Conservation (phyloP, 1,139 yeast genomes). For the Yamadazyma dushanensis region DNA sequence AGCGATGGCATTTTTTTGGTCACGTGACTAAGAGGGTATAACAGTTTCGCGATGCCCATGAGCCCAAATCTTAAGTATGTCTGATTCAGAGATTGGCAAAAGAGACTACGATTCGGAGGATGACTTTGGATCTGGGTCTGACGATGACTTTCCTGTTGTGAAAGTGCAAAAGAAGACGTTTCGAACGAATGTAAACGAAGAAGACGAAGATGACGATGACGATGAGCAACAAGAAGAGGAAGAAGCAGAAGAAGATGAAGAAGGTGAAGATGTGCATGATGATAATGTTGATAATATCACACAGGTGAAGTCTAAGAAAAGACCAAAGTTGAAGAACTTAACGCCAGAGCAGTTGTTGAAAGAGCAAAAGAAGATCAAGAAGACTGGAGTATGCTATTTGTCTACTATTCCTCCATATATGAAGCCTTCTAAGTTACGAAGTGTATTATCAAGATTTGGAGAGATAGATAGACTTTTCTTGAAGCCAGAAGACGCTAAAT, state of each 20-base stretch:
- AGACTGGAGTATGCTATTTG: conserved; percentile 87
- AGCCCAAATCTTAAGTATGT: not conserved
- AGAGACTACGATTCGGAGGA: conserved; percentile 19
- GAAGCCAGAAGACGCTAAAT: conserved; percentile 77
- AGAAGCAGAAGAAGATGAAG: conserved; percentile 13
- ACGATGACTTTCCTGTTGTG: conserved; percentile 18
- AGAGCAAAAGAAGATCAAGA: conserved; percentile 58
- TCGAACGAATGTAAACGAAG: conserved; percentile 14
- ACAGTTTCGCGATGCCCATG: conserved; percentile 2
- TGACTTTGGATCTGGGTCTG: conserved; percentile 16
- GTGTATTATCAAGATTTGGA: conserved; percentile 79
- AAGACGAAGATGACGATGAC: conserved; percentile 12
- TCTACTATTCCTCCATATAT: conserved; percentile 94
- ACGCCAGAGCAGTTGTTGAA: conserved; percentile 56
- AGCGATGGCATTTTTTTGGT: too few species aligned
- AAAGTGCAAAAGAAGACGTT: conserved; percentile 16
- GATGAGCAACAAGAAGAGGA: conserved; percentile 13
- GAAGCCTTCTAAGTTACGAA: conserved; percentile 91
- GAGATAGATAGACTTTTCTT: conserved; percentile 80
- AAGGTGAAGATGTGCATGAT: conserved; percentile 19
- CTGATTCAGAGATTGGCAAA: not conserved
- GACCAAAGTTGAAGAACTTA: conserved; percentile 46
- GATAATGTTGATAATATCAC: conserved; percentile 19
- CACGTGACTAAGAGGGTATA: not conserved
- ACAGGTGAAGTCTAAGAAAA: conserved; percentile 16